Evolutionary conservation across 441 rosid genomes (phyloP).

Genomic region (Adansonia madagascariensis): DNA sequence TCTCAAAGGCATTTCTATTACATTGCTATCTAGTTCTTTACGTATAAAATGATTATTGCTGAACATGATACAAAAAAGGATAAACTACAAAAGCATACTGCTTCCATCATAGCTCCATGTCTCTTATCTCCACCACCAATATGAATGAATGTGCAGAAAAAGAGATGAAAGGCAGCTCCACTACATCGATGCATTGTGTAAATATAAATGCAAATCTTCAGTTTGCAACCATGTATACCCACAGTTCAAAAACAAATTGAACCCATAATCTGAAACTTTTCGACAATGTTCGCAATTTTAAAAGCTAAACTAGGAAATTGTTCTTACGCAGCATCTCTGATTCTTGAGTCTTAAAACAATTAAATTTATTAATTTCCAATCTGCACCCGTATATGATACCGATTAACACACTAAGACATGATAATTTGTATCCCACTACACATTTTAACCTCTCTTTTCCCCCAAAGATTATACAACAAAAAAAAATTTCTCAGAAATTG

Average conservation of each 20-base stretch:
- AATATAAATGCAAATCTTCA: background rate
- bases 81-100: background rate
- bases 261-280: background rate
- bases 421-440: background rate
- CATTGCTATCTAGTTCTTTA: background rate
- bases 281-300: background rate
- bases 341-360: conserved; percentile 10
- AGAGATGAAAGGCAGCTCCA: conserved; percentile 1
- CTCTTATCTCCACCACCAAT: background rate
- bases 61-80: background rate
- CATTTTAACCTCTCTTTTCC: background rate
- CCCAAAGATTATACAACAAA: background rate
- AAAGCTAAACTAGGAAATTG: background rate
- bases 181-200: background rate
- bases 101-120: background rate
- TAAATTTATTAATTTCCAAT: background rate
- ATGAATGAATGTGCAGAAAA: conserved; percentile 1
- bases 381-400: background rate
- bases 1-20: background rate
- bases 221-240: background rate
- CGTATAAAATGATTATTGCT: conserved; percentile 3
- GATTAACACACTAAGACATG: background rate
- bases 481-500: background rate
- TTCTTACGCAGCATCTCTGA: background rate
- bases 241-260: background rate